A percentile compares a stretch with the other conserved stretches of the same genome.
Conservation (phyloP, 306 rosid species). For the Cucurbita argyrosperma region DNA sequence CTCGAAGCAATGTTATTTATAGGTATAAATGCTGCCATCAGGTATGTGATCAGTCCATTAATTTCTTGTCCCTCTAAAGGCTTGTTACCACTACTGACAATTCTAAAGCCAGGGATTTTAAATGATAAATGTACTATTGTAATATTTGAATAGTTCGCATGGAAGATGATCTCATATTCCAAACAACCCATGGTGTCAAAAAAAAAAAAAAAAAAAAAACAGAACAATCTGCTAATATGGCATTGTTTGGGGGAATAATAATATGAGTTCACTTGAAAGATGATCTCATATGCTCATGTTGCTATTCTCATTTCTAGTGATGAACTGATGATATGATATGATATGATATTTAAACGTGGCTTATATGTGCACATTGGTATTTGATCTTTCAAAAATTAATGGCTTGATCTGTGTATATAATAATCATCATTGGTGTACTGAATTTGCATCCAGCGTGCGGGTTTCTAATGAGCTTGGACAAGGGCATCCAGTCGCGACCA, state of each 20-base stretch:
- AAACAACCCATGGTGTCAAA: neutral
- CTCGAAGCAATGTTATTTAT: constrained; percentile 73
- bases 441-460: constrained; percentile 38
- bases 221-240: neutral
- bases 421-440: neutral
- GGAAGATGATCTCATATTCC: neutral
- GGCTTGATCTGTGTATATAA: neutral
- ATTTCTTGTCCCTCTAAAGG: neutral
- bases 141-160: neutral
- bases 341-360: too few relatives aligned
- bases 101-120: neutral
- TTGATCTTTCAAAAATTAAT: neutral
- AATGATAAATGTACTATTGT: neutral
- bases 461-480: constrained; percentile 65
- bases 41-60: constrained; percentile 22
- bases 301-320: too few relatives aligned
- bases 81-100: neutral
- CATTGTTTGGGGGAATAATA: neutral
- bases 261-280: too few relatives aligned
- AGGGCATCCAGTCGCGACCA: constrained; percentile 64
- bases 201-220: neutral
- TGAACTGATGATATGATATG: too few relatives aligned
- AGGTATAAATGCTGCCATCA: constrained; percentile 80
- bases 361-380: too few relatives aligned
- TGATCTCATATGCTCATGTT: too few relatives aligned